Evolutionary conservation across 2,329 filamentous ascomycete genomes (phyloP).

Genomic region (Colletotrichum tofieldiae): DNA sequence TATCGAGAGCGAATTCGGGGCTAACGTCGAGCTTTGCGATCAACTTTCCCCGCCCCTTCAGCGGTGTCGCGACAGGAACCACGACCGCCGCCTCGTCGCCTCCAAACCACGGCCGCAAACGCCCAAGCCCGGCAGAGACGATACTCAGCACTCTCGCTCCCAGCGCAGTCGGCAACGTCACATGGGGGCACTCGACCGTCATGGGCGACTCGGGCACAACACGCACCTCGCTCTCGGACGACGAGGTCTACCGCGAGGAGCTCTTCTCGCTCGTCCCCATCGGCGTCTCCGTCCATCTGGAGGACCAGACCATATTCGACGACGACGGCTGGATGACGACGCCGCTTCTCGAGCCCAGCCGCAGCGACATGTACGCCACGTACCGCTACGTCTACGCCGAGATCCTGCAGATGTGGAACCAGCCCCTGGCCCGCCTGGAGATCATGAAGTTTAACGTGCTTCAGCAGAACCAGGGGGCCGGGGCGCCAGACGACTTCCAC

Average conservation of each 20-base stretch:
- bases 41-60: slow-evolving; percentile 67
- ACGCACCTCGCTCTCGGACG: slow-evolving; percentile 69
- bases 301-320: slow-evolving; percentile 77
- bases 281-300: slow-evolving; percentile 67
- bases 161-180: slow-evolving; percentile 60
- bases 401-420: slow-evolving; percentile 77
- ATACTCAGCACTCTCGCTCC: slow-evolving; percentile 70
- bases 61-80: slow-evolving; percentile 50
- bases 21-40: slow-evolving; percentile 70
- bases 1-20: slow-evolving; percentile 69
- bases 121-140: slow-evolving; percentile 74
- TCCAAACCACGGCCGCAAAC: slow-evolving; percentile 64
- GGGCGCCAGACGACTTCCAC: slow-evolving; percentile 52
- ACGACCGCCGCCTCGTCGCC: slow-evolving; percentile 59
- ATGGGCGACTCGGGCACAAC: slow-evolving; percentile 63
- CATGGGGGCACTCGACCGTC: slow-evolving; percentile 65
- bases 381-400: slow-evolving; percentile 79
- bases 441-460: slow-evolving; percentile 80
- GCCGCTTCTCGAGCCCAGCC: slow-evolving; percentile 69
- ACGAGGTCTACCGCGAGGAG: slow-evolving; percentile 65
- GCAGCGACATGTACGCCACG: slow-evolving; percentile 66
- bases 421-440: slow-evolving; percentile 75
- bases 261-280: slow-evolving; percentile 64
- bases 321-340: slow-evolving; percentile 77
- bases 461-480: slow-evolving; percentile 59